Evolutionary conservation across 2,329 filamentous ascomycete species (phyloP), one percentile per base, ranked within the genome.

Genomic region (Nigrospora sphaerica): DNA sequence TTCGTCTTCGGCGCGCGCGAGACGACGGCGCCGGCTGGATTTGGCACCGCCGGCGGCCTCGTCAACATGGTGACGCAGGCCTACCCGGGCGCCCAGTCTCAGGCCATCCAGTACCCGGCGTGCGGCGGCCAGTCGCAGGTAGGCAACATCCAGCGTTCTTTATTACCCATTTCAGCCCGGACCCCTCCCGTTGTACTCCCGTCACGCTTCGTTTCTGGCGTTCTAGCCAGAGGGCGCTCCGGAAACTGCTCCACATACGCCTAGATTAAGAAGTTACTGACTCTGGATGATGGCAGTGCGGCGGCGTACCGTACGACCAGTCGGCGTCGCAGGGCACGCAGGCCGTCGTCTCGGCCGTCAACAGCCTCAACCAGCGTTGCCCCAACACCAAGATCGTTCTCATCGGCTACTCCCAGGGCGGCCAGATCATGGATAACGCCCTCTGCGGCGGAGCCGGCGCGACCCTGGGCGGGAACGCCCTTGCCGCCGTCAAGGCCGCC

Each of bases 371-470:
- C 55, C 59, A 64, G 39, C 66, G 69, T 55, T 84, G 80, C 56
- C 80, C 81, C 11, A 63, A 61, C 55, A 76, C 78, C 6, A 64
- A 80, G 57, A 66, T 84, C 32, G 77, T 83, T 6, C 62, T 83
- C 32, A 75, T 83, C 34, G 81, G 80, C 33, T 84, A 84, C 60
- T 81, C 77, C 9, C 79, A 81, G 73, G 80, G 80, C 39, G 78
- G 74, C 37, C 76, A 83, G 63, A 83, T 83, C 53, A 74, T 80
- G 61, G 79, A 83, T 52, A 76, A 80, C 52, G 79, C 78, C 7
- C 63, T 82, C 36, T 83, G 79, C 54, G 79, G 80, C 13, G 80
- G 78, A 28, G 69, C 70, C 6, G 74, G 75, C 47, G 58, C 63
- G 5, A 73, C 64, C 34, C 61, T 76, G 36, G 62, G 67, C 14